Conservation (phyloP, 1,284 basidiomycete genomes). For the Ustilago nuda region DNA sequence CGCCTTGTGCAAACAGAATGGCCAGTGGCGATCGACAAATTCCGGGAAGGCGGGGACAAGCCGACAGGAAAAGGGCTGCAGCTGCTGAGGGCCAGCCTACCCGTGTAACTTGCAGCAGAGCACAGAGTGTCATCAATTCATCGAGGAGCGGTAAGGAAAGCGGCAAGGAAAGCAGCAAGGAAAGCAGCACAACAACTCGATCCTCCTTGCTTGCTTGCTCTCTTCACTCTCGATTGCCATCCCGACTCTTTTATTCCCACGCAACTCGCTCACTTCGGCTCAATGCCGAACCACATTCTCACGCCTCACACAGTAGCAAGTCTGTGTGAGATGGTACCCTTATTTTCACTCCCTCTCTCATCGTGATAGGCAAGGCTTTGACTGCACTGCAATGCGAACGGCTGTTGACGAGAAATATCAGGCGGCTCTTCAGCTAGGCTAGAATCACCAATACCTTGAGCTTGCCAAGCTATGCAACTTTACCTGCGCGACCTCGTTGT, state of each 20-base stretch:
- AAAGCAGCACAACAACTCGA: not conserved
- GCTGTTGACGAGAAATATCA: slow-evolving; percentile 15
- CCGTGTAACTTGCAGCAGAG: not conserved
- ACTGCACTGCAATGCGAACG: slow-evolving; percentile 2
- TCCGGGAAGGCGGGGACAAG: not conserved
- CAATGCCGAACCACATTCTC: not conserved
- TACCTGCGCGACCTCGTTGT: not conserved
- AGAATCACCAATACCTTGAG: not conserved
- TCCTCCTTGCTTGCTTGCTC: slow-evolving; percentile 1
- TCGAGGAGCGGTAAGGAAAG: not conserved
- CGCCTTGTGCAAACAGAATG: too few species aligned
- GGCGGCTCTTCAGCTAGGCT: slow-evolving; percentile 1
- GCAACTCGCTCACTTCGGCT: not conserved
- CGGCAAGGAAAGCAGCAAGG: not conserved
- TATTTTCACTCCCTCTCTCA: not conserved
- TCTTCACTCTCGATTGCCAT: not conserved
- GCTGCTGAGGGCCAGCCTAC: slow-evolving; percentile 1
- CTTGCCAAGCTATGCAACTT: not conserved
- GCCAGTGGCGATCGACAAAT: too few species aligned
- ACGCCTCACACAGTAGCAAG: not conserved
- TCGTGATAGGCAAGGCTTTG: not conserved
- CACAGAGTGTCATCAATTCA: not conserved
- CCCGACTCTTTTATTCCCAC: not conserved
- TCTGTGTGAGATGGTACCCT: not conserved
- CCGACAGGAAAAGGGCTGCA: slow-evolving; percentile 1